Conservation (phyloP, 2,329 filamentous ascomycete species). For the Paecilomyces niveus region DNA sequence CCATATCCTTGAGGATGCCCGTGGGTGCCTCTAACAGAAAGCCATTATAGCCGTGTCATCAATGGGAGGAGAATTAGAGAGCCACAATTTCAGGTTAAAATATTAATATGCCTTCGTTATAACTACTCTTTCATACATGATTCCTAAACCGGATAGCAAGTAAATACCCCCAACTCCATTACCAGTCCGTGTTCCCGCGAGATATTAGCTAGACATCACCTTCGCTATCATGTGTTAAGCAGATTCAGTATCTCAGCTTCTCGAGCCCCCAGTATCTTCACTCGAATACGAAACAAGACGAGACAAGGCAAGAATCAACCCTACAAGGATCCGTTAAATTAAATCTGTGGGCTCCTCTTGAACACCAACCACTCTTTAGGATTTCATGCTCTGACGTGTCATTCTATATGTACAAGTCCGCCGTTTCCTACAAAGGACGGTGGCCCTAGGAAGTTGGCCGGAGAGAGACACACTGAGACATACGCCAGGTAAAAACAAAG, state of each 20-base stretch:
- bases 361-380: not conserved
- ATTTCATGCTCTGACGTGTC: not conserved
- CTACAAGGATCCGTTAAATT: not conserved
- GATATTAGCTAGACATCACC: too few species aligned
- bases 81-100: too few species aligned
- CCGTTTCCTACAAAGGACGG: conserved; percentile 16
- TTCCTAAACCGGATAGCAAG: too few species aligned
- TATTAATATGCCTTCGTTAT: too few species aligned
- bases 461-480: conserved; percentile 14
- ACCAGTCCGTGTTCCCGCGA: too few species aligned
- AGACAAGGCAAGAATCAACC: not conserved
- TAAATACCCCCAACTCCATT: too few species aligned
- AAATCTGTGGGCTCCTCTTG: not conserved
- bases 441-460: conserved; percentile 14
- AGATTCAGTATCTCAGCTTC: not conserved
- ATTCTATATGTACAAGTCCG: conserved; percentile 28
- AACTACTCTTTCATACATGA: too few species aligned
- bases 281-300: not conserved
- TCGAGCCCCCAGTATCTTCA: not conserved
- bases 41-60: too few species aligned
- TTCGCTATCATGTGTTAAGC: too few species aligned
- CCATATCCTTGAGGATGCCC: too few species aligned
- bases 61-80: too few species aligned
- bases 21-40: too few species aligned
- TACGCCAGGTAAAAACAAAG: conserved; percentile 10